Percentiles rank a stretch among this genome's conserved stretches.
Conservation (phyloP, 331 rosid genomes). For the Acacia concinna region DNA sequence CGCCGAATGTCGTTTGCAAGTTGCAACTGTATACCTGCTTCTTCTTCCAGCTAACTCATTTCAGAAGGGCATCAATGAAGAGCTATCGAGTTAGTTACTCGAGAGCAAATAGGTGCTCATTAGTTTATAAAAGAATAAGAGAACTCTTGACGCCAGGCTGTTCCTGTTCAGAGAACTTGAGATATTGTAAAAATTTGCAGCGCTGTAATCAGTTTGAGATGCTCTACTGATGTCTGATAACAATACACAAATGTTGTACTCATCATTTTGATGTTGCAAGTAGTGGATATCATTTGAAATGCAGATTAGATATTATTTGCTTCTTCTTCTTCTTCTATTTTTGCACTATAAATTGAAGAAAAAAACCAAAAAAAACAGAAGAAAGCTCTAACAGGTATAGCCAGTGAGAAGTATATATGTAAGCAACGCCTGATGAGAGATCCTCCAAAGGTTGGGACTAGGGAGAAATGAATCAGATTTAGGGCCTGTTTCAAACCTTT, state of each 20-base stretch:
- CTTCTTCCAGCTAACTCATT: constrained; percentile 24
- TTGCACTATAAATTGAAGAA: neutral
- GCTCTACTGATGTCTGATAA: neutral
- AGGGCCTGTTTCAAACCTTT: too few relatives aligned
- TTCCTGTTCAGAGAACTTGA: constrained; percentile 7
- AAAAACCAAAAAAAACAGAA: too few relatives aligned
- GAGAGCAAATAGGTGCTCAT: constrained; percentile 8
- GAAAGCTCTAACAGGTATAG: neutral
- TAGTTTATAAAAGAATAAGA: constrained; percentile 15
- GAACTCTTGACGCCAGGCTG: constrained; percentile 17
- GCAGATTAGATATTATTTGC: neutral
- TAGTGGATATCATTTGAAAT: neutral
- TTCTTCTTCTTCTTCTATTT: too few relatives aligned
- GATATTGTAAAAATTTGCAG: constrained; percentile 12
- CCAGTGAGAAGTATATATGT: neutral
- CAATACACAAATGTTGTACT: neutral
- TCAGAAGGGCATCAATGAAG: constrained; percentile 24
- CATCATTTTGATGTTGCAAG: neutral
- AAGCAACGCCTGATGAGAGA: neutral
- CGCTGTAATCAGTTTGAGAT: neutral
- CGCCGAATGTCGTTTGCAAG: constrained; percentile 34
- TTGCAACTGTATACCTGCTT: constrained; percentile 39
- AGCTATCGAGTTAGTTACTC: constrained; percentile 22
- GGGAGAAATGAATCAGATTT: too few relatives aligned
- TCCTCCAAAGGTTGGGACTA: neutral